Evolutionary conservation across 805 yeast genomes (phyloP).

Genomic region (Hanseniaspora taiwanica): DNA sequence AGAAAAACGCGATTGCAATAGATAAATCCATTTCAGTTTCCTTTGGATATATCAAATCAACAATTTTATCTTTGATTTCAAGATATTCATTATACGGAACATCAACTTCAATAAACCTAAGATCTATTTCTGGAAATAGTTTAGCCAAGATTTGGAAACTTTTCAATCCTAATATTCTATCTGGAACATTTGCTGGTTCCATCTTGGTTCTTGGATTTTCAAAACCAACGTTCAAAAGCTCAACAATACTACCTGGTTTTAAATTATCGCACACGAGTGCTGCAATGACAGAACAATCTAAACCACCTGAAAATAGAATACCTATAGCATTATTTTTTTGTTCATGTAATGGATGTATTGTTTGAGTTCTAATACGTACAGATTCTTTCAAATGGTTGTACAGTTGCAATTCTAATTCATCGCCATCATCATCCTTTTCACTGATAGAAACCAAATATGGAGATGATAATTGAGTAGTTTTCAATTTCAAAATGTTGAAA

Average conservation of each 20-base stretch:
- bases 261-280: constrained; percentile 27
- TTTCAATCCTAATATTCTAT: constrained; percentile 56
- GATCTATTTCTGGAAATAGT: constrained; percentile 28
- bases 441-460: no score
- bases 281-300: constrained; percentile 81
- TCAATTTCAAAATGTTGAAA: no score
- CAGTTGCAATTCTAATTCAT: constrained; percentile 10
- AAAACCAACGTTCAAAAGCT: constrained; percentile 84
- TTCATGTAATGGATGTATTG: constrained; percentile 44
- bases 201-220: constrained; percentile 71
- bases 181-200: constrained; percentile 63
- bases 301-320: constrained; percentile 83
- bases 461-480: no score
- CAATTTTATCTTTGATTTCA: constrained; percentile 36
- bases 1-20: constrained; percentile 89
- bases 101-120: constrained; percentile 52
- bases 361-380: constrained; percentile 37
- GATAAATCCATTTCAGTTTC: constrained; percentile 91
- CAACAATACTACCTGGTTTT: constrained; percentile 29
- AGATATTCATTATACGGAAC: constrained; percentile 59
- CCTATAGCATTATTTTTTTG: constrained; percentile 31
- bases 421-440: no score
- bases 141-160: constrained; percentile 42
- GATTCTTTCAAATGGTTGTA: constrained; percentile 24
- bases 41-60: constrained; percentile 64